Conservation (phyloP, 768 basidiomycete species). For the Agrocybe pediades region DNA sequence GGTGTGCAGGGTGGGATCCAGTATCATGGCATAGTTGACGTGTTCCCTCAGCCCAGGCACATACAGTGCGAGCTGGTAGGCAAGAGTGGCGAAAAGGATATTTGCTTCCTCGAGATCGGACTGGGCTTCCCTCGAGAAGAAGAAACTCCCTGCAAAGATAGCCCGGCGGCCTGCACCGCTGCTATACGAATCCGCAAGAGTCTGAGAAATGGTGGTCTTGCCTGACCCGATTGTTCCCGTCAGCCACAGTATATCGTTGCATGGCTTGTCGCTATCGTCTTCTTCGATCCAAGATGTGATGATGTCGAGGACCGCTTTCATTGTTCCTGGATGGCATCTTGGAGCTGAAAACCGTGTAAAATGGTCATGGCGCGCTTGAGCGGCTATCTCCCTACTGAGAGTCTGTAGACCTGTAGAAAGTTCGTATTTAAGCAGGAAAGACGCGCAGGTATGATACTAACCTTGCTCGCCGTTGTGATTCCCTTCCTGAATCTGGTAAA, state of each 20-base stretch:
- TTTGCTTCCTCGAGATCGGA: slow-evolving; percentile 5
- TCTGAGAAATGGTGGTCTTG: slow-evolving; percentile 21
- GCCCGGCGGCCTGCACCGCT: not conserved
- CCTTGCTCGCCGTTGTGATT: slow-evolving; percentile 4
- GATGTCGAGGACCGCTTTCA: slow-evolving; percentile 7
- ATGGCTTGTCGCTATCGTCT: not conserved
- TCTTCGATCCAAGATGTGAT: slow-evolving; percentile 14
- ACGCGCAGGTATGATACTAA: not conserved
- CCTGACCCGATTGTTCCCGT: slow-evolving; percentile 22
- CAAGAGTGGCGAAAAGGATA: slow-evolving; percentile 15
- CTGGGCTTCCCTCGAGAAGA: slow-evolving; percentile 12
- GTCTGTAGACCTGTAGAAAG: slow-evolving; percentile 4
- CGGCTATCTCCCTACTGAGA: slow-evolving; percentile 8
- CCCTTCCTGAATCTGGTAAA: not conserved
- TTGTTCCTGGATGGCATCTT: slow-evolving; percentile 19
- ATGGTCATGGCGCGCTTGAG: slow-evolving; percentile 11
- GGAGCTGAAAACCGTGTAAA: slow-evolving; percentile 8
- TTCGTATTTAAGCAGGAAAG: not conserved
- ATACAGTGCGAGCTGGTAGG: slow-evolving; percentile 21
- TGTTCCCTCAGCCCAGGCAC: slow-evolving; percentile 1
- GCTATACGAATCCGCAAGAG: slow-evolving; percentile 10
- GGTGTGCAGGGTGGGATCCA: slow-evolving; percentile 10
- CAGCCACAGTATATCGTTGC: slow-evolving; percentile 18
- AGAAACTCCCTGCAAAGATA: slow-evolving; percentile 9
- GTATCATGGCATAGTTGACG: slow-evolving; percentile 8